A percentile compares a stretch with the other conserved stretches of the same genome.
Evolutionary conservation across 2,329 filamentous ascomycete species (phyloP).

Genomic region (Pseudogymnoascus sp.): DNA sequence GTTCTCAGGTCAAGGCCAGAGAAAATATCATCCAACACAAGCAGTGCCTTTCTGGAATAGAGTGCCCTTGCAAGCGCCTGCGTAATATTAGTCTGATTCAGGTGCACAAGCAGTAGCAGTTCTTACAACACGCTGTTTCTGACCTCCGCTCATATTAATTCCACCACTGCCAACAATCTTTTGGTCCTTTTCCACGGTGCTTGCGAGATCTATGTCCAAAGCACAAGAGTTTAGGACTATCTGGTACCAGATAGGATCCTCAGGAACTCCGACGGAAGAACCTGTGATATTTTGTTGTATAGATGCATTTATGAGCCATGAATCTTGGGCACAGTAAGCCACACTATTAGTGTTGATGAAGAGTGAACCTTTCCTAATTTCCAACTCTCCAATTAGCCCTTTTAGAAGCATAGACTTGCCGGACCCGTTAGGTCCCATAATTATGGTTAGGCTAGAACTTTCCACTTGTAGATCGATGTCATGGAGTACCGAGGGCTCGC

Average conservation of each 20-base stretch:
- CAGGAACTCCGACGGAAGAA: slow-evolving; percentile 9
- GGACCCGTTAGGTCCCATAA: slow-evolving; percentile 19
- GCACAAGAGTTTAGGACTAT: slow-evolving; percentile 14
- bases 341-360: slow-evolving; percentile 2
- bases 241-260: slow-evolving; percentile 13
- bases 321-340: slow-evolving; percentile 15
- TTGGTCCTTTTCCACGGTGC: slow-evolving; percentile 20
- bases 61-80: slow-evolving; percentile 24
- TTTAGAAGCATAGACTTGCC: slow-evolving; percentile 19
- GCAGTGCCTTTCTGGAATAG: slow-evolving; percentile 14
- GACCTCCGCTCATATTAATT: slow-evolving; percentile 22
- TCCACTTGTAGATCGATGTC: slow-evolving; percentile 9
- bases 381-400: slow-evolving; percentile 16
- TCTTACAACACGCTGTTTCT: slow-evolving; percentile 10
- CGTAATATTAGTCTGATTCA: background rate
- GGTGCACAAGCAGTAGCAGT: background rate
- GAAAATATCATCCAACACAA: slow-evolving; percentile 23
- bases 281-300: slow-evolving; percentile 15
- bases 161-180: slow-evolving; percentile 22
- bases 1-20: slow-evolving; percentile 21
- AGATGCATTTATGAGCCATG: slow-evolving; percentile 14
- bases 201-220: slow-evolving; percentile 12
- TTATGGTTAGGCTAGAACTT: slow-evolving; percentile 10
- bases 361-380: slow-evolving; percentile 11
- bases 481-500: slow-evolving; percentile 6